Conservation (phyloP, 805 yeast species). For the Saccharomycodes ludwigii region DNA sequence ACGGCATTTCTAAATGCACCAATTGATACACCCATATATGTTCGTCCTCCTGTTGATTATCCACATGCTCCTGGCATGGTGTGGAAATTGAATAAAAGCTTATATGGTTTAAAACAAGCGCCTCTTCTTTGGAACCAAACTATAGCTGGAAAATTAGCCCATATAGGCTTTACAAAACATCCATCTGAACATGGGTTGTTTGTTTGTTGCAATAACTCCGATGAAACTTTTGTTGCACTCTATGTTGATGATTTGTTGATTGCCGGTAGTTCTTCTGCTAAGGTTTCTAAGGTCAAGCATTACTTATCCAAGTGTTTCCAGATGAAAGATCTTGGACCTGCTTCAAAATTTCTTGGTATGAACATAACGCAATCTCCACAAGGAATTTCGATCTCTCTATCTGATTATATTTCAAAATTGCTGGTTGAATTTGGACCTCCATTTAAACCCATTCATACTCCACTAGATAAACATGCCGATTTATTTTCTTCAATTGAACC, state of each 20-base stretch:
- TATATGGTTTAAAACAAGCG: conserved; percentile 10
- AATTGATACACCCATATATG: conserved; percentile 6
- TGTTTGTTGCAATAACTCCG: background rate
- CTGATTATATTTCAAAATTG: conserved; percentile 4
- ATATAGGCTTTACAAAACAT: conserved; percentile 11
- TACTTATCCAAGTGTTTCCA: background rate
- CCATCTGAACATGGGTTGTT: conserved; percentile 5
- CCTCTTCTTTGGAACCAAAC: conserved; percentile 19
- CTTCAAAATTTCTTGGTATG: conserved; percentile 6
- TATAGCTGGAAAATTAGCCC: conserved; percentile 17
- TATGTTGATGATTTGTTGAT: conserved; percentile 8
- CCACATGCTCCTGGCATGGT: conserved; percentile 4
- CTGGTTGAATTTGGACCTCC: background rate
- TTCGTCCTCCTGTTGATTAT: conserved; percentile 6
- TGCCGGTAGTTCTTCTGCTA: conserved; percentile 1
- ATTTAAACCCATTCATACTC: background rate
- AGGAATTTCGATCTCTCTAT: conserved; percentile 1
- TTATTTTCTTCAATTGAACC: background rate
- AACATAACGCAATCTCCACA: conserved; percentile 1
- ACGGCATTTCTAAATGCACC: conserved; percentile 12
- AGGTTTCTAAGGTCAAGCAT: background rate
- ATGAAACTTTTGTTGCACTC: conserved; percentile 1
- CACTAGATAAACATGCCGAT: background rate
- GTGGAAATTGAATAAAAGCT: conserved; percentile 8
- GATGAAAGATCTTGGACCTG: conserved; percentile 7